Evolutionary conservation across 441 rosid genomes (phyloP).

Genomic region (Aleurites moluccanus): DNA sequence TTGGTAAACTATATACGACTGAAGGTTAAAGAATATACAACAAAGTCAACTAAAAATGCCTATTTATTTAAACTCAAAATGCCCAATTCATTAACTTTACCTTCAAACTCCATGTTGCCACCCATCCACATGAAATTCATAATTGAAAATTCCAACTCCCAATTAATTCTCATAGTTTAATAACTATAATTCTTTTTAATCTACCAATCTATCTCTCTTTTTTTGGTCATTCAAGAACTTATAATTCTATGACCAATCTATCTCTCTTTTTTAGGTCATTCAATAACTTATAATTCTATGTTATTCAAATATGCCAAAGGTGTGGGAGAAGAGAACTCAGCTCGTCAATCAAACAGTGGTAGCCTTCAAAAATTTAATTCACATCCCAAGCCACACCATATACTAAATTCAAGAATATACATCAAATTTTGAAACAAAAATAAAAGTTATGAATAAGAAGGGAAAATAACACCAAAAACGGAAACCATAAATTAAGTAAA

Average conservation of each 20-base stretch:
- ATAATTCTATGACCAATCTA: no score
- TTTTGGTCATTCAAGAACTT: not conserved
- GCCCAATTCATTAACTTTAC: not conserved
- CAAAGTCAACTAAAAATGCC: constrained; percentile 5
- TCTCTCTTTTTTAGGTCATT: not conserved
- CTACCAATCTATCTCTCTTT: not conserved
- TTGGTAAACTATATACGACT: not conserved
- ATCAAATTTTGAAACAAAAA: constrained; percentile 1
- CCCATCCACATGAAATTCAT: not conserved
- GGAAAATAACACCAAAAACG: not conserved
- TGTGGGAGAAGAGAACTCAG: no score
- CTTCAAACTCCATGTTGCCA: not conserved
- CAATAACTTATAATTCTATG: not conserved
- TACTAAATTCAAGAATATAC: not conserved
- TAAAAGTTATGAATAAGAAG: not conserved
- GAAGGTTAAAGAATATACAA: not conserved
- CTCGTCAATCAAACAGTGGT: not conserved
- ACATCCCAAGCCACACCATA: not conserved
- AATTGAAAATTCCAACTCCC: not conserved
- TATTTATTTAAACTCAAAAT: not conserved
- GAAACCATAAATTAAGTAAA: not conserved
- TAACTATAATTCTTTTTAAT: not conserved
- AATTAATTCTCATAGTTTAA: not conserved
- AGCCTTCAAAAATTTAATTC: not conserved
- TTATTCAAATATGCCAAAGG: not conserved